Percentiles rank a stretch among this genome's conserved stretches.
These are phyloP conservation scores for Suhomyces bokatorum DNA, from an alignment of 1,139 yeast genomes.

Conservation along the genomic window DNA sequence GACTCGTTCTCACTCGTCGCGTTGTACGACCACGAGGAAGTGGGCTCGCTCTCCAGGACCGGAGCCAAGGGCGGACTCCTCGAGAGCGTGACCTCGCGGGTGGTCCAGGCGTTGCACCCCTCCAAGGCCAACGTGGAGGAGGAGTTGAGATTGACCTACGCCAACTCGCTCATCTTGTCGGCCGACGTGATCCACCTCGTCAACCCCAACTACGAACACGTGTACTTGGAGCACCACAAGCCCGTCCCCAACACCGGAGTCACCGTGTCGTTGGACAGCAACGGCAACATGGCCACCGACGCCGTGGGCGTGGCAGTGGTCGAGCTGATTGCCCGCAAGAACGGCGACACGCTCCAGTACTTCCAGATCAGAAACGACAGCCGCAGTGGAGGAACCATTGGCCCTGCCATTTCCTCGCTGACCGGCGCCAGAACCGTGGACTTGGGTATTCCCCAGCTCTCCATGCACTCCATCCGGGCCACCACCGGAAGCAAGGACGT, in stretches of 20 bases:
- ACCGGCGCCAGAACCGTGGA: slow-evolving; percentile 80
- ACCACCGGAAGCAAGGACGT: slow-evolving; percentile 71
- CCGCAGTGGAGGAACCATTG: slow-evolving; percentile 79
- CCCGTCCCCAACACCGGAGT: slow-evolving; percentile 80
- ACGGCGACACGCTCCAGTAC: slow-evolving; percentile 65
- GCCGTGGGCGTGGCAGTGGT: slow-evolving; percentile 65
- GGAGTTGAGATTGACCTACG: slow-evolving; percentile 36
- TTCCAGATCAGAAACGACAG: slow-evolving; percentile 72
- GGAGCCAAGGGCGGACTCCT: slow-evolving; percentile 59
- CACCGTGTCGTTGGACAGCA: slow-evolving; percentile 69
- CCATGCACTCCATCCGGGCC: slow-evolving; percentile 83
- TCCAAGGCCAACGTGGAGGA: slow-evolving; percentile 26
- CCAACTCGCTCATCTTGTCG: slow-evolving; percentile 59
- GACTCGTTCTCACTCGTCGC: slow-evolving; percentile 52
- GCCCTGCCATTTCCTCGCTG: slow-evolving; percentile 62
- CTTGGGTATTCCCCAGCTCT: slow-evolving; percentile 72
- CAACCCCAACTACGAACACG: slow-evolving; percentile 61
- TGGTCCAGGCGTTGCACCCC: slow-evolving; percentile 22
- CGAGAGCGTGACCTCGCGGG: slow-evolving; percentile 44
- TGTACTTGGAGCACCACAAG: slow-evolving; percentile 69
- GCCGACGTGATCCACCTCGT: slow-evolving; percentile 68
- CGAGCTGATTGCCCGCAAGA: slow-evolving; percentile 61
- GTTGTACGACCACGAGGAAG: slow-evolving; percentile 62
- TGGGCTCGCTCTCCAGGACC: slow-evolving; percentile 59
- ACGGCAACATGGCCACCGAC: slow-evolving; percentile 82